Conservation (phyloP, 2,329 filamentous ascomycete species). For the Beauveria brongniartii region DNA sequence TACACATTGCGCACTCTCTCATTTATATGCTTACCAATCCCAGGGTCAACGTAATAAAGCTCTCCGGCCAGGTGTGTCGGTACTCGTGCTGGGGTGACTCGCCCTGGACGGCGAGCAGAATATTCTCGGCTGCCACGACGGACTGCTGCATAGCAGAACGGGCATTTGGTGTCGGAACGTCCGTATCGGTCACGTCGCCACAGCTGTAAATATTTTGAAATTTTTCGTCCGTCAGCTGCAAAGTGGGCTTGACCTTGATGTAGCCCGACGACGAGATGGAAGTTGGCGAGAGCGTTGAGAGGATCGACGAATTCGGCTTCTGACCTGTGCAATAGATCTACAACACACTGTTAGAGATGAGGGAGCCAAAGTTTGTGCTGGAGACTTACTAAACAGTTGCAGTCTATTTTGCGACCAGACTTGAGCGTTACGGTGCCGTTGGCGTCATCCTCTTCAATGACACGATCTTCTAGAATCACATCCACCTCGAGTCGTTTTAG, state of each 20-base stretch:
- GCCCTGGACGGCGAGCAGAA: slow-evolving; percentile 38
- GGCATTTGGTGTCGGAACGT: slow-evolving; percentile 41
- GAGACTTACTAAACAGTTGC: slow-evolving; percentile 40
- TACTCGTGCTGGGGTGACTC: slow-evolving; percentile 32
- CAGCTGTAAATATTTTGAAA: slow-evolving; percentile 50
- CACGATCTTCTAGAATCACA: slow-evolving; percentile 43
- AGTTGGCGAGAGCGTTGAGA: slow-evolving; percentile 33
- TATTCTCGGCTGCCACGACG: slow-evolving; percentile 44
- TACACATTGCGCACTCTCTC: neutral
- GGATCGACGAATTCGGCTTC: slow-evolving; percentile 43
- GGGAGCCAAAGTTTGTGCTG: neutral
- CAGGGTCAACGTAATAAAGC: slow-evolving; percentile 45
- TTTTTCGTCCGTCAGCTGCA: slow-evolving; percentile 44
- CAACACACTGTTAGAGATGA: slow-evolving; percentile 6
- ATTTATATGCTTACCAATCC: slow-evolving; percentile 35
- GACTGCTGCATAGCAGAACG: slow-evolving; percentile 48
- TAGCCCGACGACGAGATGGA: slow-evolving; percentile 39
- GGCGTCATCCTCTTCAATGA: slow-evolving; percentile 27
- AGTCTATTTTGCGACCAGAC: slow-evolving; percentile 36
- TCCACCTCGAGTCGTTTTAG: slow-evolving; percentile 39
- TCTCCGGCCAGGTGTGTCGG: slow-evolving; percentile 36
- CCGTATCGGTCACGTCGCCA: slow-evolving; percentile 53
- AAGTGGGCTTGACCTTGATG: slow-evolving; percentile 45
- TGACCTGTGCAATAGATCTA: slow-evolving; percentile 51
- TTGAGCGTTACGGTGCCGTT: slow-evolving; percentile 34